Percentiles rank a stretch among this genome's conserved stretches.
phyloP scores from a whole-genome alignment of 208 protist genomes.

The Wallacemonas sp. region DNA sequence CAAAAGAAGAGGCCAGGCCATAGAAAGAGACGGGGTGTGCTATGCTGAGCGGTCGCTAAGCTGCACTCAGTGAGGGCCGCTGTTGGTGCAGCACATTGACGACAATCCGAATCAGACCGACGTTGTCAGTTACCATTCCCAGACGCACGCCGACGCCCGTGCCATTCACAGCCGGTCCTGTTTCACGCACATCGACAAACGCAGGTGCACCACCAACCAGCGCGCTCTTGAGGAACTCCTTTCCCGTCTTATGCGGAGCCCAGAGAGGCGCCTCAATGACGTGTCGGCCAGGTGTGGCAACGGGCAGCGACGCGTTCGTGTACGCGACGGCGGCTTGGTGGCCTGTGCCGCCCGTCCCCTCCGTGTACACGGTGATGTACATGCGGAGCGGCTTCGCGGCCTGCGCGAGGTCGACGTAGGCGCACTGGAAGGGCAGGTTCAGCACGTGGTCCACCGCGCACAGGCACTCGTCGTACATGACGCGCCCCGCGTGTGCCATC shows the following conservation, averaged over 20 bases:
- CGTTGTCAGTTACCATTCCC: constrained; percentile 46
- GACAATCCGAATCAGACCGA: constrained; percentile 41
- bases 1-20: too few species aligned
- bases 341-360: constrained; percentile 35
- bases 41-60: too few species aligned
- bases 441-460: constrained; percentile 60
- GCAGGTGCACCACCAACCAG: constrained; percentile 65
- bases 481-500: constrained; percentile 41
- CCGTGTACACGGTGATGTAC: constrained; percentile 54
- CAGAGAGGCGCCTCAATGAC: constrained; percentile 43
- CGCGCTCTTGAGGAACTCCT: constrained; percentile 54
- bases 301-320: constrained; percentile 48
- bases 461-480: constrained; percentile 49
- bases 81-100: constrained; percentile 46
- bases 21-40: too few species aligned
- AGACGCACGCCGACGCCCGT: constrained; percentile 44
- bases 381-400: constrained; percentile 49
- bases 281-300: constrained; percentile 49
- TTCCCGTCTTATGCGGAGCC: constrained; percentile 52
- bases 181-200: constrained; percentile 50
- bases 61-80: too few species aligned
- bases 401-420: constrained; percentile 26
- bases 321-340: constrained; percentile 70
- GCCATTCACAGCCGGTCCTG: constrained; percentile 26
- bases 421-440: constrained; percentile 68